These are phyloP conservation scores for Xylaria polymorpha DNA, from an alignment of 2,329 filamentous ascomycete species.

Conservation along the genomic window DNA sequence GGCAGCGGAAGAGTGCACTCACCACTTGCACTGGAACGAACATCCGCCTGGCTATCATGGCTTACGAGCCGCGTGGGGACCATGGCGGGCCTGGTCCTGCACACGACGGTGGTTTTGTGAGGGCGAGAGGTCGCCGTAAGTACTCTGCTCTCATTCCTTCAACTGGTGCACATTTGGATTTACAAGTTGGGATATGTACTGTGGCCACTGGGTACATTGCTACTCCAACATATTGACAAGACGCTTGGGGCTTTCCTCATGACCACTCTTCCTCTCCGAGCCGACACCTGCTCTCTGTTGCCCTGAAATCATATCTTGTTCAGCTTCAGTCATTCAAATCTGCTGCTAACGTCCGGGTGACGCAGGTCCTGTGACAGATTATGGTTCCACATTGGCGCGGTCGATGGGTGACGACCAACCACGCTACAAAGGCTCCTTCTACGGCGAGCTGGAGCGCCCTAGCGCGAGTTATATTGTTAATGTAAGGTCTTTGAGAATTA, in stretches of 20 bases:
- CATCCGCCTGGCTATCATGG: slow-evolving; percentile 53
- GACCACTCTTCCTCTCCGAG: not conserved
- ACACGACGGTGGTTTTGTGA: slow-evolving; percentile 57
- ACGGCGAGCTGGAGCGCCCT: slow-evolving; percentile 83
- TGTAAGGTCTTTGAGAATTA: slow-evolving; percentile 62
- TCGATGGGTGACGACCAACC: slow-evolving; percentile 89
- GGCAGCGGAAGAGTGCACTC: not conserved
- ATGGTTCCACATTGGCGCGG: slow-evolving; percentile 87
- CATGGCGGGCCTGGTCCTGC: slow-evolving; percentile 55
- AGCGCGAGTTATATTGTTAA: slow-evolving; percentile 91
- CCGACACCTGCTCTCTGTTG: not conserved
- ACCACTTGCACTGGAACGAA: slow-evolving; percentile 16
- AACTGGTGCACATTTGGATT: not conserved
- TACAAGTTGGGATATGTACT: slow-evolving; percentile 1
- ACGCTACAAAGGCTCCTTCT: slow-evolving; percentile 76
- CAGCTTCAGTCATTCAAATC: slow-evolving; percentile 7
- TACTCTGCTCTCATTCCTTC: slow-evolving; percentile 40
- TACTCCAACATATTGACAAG: not conserved
- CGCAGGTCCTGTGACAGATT: slow-evolving; percentile 89
- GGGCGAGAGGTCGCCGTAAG: slow-evolving; percentile 65
- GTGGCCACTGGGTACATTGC: not conserved
- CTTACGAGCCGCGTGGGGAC: slow-evolving; percentile 66
- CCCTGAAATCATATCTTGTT: not conserved
- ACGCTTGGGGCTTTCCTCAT: not conserved
- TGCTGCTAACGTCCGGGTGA: slow-evolving; percentile 32